phyloP scores from a whole-genome alignment of 1,139 yeast species.

The Geotrichum macrosporum region DNA sequence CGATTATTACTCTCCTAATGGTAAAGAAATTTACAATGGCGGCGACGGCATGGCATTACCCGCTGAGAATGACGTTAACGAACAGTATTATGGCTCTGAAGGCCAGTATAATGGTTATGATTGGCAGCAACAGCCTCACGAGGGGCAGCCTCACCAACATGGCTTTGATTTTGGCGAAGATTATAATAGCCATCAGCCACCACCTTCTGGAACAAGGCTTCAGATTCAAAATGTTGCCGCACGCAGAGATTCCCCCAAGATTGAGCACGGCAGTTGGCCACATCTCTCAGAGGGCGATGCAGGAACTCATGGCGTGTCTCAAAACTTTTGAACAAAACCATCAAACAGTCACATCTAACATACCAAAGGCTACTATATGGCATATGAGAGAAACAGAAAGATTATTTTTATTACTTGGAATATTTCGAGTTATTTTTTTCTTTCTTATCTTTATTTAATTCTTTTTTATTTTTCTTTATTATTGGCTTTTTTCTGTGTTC shows the following conservation, averaged over 20 bases:
- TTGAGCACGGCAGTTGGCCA: constrained; percentile 16
- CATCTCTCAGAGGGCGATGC: not conserved
- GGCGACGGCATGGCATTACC: too few species aligned
- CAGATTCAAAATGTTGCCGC: constrained; percentile 18
- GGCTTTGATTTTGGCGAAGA: not conserved
- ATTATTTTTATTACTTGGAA: too few species aligned
- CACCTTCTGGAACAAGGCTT: constrained; percentile 3
- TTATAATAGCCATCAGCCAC: constrained; percentile 1
- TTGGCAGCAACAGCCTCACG: constrained; percentile 6
- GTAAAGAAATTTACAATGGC: constrained; percentile 1
- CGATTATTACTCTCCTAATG: constrained; percentile 2
- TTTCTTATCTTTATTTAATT: too few species aligned
- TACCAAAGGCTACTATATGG: too few species aligned
- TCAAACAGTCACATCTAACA: too few species aligned
- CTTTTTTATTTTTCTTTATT: too few species aligned
- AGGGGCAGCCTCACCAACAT: constrained; percentile 4
- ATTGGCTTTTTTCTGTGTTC: too few species aligned
- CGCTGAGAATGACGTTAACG: too few species aligned
- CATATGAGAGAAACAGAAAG: too few species aligned
- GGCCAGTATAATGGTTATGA: not conserved
- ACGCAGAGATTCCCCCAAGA: constrained; percentile 13
- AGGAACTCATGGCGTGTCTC: constrained; percentile 7
- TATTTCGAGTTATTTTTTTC: too few species aligned
- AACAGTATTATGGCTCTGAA: too few species aligned
- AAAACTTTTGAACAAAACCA: constrained; percentile 1